These are phyloP conservation scores for Neoboletus brunneissimus DNA, from an alignment of 768 basidiomycete species.

Conservation along the genomic window DNA sequence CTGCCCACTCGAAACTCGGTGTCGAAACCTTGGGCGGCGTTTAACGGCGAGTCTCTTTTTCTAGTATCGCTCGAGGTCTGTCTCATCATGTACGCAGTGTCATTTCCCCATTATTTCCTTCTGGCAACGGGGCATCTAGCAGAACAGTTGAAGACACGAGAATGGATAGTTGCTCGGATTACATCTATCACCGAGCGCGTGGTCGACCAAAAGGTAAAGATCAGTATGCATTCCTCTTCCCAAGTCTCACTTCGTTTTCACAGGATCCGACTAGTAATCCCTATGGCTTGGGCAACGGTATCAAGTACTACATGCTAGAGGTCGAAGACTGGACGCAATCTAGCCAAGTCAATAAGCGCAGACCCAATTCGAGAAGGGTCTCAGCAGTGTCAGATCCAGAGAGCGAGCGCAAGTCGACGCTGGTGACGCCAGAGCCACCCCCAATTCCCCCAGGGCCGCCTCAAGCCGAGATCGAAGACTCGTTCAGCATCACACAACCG, in stretches of 20 bases:
- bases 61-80: not conserved
- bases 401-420: conserved; percentile 33
- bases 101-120: conserved; percentile 97
- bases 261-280: conserved; percentile 85
- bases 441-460: conserved; percentile 55
- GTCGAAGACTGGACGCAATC: conserved; percentile 93
- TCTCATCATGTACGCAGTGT: conserved; percentile 50
- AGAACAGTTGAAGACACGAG: conserved; percentile 85
- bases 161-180: conserved; percentile 95
- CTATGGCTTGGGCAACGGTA: conserved; percentile 83
- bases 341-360: conserved; percentile 56
- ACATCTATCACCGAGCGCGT: conserved; percentile 84
- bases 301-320: conserved; percentile 91
- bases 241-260: not conserved
- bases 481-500: conserved; percentile 61
- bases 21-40: conserved; percentile 96
- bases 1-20: conserved; percentile 93
- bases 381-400: conserved; percentile 40
- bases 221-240: not conserved
- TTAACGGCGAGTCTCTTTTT: conserved; percentile 68
- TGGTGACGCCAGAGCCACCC: conserved; percentile 11
- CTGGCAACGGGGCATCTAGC: conserved; percentile 82
- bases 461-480: conserved; percentile 69
- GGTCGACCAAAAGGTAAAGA: conserved; percentile 67
- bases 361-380: conserved; percentile 50